Evolutionary conservation across 331 rosid genomes (phyloP), one percentile per base, ranked within the genome.

Genomic region (Malus hybrid): DNA sequence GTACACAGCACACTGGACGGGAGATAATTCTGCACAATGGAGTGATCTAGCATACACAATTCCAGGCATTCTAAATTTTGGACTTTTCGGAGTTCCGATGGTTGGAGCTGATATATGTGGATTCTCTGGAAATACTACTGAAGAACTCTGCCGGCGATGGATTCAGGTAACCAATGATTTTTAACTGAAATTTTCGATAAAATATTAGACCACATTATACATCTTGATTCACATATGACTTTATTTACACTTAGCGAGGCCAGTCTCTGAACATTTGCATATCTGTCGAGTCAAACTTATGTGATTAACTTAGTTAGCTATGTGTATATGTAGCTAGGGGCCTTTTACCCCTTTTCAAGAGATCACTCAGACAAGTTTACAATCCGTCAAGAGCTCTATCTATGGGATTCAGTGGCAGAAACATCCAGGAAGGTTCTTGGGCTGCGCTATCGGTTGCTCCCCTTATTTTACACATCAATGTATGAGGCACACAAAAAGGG

Each of bases 71-170:
- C 66, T 91, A 28, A 93, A 80, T 81, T 91, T 28, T 68, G 98
- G 97, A 46, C 78, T 93, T 60, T 91, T 86, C 52, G 97, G 97
- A 77, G 76, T 93, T 76, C 96, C 96, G 10, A 91, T 91, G 97
- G 94, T 91, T 74, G 98, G 98, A 28, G 89, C 97, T 75, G 97
- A 93, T 79, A 93, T 93, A 29, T 93, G 98, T 75, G 98, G 98
- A 10, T 93, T 88, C 78, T 36, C 70, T 7, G 69, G 81, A 66
- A 3, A 87, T 80, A 88, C 97, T 42, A 88, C 59, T 10, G 98
- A 93, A 85, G 98, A 93, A 74, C 96, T 93, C 34, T 93, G 98
- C 36, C 59, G 83, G 67, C 88, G 97, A 4, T 93, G 98, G 97
- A 91, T 93, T 82, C 97, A 93, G 97, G 97, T 89, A 82, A 63